These are phyloP conservation scores for Psidium guajava DNA, from an alignment of 345 rosid species.

Conservation along the genomic window DNA sequence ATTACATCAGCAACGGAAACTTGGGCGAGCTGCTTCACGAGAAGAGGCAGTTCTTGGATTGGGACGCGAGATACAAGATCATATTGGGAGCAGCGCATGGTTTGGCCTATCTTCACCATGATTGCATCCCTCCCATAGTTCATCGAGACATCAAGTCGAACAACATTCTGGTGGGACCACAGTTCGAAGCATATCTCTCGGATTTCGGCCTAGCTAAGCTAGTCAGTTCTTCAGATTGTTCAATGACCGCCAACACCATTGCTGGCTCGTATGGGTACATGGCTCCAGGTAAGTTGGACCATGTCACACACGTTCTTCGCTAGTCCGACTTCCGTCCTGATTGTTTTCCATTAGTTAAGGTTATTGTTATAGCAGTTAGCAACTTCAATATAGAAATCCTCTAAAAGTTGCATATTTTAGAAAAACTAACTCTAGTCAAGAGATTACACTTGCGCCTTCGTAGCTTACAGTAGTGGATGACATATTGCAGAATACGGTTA, in stretches of 20 bases:
- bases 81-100: constrained; percentile 63
- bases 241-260: constrained; percentile 30
- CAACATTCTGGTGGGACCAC: constrained; percentile 59
- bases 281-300: constrained; percentile 46
- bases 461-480: not conserved
- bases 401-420: not conserved
- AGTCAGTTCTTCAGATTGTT: constrained; percentile 33
- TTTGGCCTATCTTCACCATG: constrained; percentile 65
- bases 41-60: constrained; percentile 31
- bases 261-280: constrained; percentile 81
- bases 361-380: not conserved
- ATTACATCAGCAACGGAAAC: constrained; percentile 59
- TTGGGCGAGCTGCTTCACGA: constrained; percentile 53
- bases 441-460: not conserved
- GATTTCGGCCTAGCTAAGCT: constrained; percentile 71
- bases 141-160: constrained; percentile 70
- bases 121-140: constrained; percentile 55
- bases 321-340: not conserved
- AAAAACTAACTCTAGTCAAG: not conserved
- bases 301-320: not conserved
- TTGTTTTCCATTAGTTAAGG: not conserved
- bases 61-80: constrained; percentile 65
- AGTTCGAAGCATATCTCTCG: constrained; percentile 55
- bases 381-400: not conserved
- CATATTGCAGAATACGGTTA: constrained; percentile 52